Base-by-base conservation (phyloP, 257 asterid genomes). In the Paulownia fortunei region DNA sequence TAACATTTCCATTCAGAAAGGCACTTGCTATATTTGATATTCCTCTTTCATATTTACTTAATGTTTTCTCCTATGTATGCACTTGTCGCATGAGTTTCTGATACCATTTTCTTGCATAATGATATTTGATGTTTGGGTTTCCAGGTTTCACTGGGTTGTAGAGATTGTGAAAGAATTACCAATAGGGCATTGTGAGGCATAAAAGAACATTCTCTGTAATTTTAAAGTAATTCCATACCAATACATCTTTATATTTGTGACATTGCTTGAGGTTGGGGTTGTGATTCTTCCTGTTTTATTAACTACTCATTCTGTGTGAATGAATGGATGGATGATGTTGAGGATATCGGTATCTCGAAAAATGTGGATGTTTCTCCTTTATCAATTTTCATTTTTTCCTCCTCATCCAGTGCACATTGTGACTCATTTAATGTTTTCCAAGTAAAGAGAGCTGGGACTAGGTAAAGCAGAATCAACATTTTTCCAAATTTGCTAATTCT, bases 121-220 rank as follows among this genome's bases (percentile, higher is more conserved):
- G 51, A 51, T 73, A 32, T 23, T 36, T 3, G n/a, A 69, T 69
- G 56, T 52, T 66, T 59, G 70, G 8, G 68, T 58, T 49, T 69
- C 69, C 81, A 75, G 81, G 64, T 76, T 44, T 68, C 13, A 27
- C 23, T 19, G 62, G 52, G 76, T 60, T 58, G 69, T 13, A 6
- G 76, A 63, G 49, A 54, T 41, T 26, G 76, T 73, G 64, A 66
- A 67, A 79, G 27, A 47, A 56, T 49, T 72, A 26, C 76, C 34
- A 37, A 69, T 72, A 73, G 66, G 55, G 70, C 80, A 73, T 46
- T 78, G 76, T 56, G 71, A 74, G 82, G 49, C 62, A 56, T 32
- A 55, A 34, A 9, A 61, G 41, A 51, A 56, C 49, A 26, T 56
- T 54, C 21, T 8, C 27, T 36, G 73, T 71, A 66, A 13, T 56